These are phyloP conservation scores for Akanthomyces dipterigenus DNA, from an alignment of 2,329 filamentous ascomycete species.

Conservation along the genomic window DNA sequence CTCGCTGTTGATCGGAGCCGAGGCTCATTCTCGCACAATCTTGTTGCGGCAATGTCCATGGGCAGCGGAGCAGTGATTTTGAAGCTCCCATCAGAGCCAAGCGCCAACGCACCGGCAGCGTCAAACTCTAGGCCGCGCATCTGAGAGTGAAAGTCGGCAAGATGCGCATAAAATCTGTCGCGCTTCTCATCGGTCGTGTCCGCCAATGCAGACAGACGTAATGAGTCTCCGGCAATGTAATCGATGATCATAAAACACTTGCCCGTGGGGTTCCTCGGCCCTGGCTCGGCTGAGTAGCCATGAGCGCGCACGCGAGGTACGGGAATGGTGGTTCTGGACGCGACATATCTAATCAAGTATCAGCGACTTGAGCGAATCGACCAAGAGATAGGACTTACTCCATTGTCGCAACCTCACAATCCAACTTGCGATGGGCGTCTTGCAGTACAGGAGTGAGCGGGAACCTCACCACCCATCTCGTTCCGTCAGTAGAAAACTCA, in stretches of 20 bases:
- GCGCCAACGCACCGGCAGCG: not conserved
- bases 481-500: not conserved
- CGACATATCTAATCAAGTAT: not conserved
- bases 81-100: not conserved
- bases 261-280: not conserved
- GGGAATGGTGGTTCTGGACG: not conserved
- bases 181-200: not conserved
- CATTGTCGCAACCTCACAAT: slow-evolving; percentile 9
- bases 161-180: not conserved
- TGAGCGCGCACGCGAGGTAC: not conserved
- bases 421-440: not conserved
- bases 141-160: slow-evolving; percentile 1
- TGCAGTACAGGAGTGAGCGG: not conserved
- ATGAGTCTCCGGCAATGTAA: not conserved
- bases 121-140: slow-evolving; percentile 5
- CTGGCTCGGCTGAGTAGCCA: not conserved
- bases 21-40: not conserved
- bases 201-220: not conserved
- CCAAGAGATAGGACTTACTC: not conserved
- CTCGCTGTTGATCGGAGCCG: not conserved
- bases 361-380: not conserved
- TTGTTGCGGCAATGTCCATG: not conserved
- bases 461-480: slow-evolving; percentile 8
- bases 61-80: not conserved
- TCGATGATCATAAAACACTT: slow-evolving; percentile 3